A percentile compares a stretch with the other conserved stretches of the same genome.
Conservation (phyloP, 495 filamentous ascomycete genomes). For the Penicillium coprophilum region DNA sequence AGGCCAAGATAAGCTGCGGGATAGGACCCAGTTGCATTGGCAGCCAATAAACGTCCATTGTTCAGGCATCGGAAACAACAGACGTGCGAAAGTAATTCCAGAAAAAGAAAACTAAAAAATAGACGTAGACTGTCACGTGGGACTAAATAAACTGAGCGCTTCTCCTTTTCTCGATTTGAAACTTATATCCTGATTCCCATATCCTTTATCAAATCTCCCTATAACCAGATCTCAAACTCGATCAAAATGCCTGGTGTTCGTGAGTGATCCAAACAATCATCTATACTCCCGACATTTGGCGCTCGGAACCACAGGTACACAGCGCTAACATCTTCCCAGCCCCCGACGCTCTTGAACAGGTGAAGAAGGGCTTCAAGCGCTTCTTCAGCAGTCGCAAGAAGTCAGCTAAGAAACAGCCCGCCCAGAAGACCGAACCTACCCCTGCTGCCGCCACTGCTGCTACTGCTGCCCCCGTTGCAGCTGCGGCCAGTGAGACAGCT, state of each 20-base stretch:
- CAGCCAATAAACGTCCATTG: background rate
- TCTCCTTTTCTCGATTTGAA: conserved; percentile 2
- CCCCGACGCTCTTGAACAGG: conserved; percentile 7
- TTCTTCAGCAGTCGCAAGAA: conserved; percentile 11
- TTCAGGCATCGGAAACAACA: background rate
- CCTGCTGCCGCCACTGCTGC: conserved; percentile 2
- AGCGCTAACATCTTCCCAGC: background rate
- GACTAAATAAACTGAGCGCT: conserved; percentile 2
- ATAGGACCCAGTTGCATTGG: conserved; percentile 5
- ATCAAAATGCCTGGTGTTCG: conserved; percentile 14
- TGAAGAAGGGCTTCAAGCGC: conserved; percentile 13
- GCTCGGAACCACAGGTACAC: background rate
- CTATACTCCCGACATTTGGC: background rate
- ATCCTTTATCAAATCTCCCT: background rate
- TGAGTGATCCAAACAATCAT: background rate
- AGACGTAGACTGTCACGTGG: conserved; percentile 8
- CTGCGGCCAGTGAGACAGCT: background rate
- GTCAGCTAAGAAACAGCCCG: conserved; percentile 1
- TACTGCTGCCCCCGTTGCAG: conserved; percentile 4
- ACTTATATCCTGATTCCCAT: background rate
- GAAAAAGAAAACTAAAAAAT: background rate
- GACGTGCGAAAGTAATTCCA: background rate
- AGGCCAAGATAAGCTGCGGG: conserved; percentile 11
- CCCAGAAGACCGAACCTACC: background rate
- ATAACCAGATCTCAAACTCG: background rate